Evolutionary conservation across 805 yeast species (phyloP).

Genomic region (Torulaspora quercuum): DNA sequence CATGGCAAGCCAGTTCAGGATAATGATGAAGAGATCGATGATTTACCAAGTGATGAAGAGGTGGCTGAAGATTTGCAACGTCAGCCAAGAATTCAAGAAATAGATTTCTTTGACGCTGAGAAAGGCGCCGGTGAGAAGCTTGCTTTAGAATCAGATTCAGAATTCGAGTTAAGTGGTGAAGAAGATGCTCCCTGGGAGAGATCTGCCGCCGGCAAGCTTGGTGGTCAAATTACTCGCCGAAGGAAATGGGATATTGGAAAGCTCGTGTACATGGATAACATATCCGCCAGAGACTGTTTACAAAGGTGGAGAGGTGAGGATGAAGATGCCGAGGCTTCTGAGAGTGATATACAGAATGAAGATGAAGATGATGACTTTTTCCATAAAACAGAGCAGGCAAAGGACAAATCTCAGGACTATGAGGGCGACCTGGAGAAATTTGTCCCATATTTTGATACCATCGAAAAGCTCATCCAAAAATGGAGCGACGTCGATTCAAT

Average conservation of each 20-base stretch:
- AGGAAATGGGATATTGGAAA: slow-evolving; percentile 77
- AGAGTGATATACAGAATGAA: slow-evolving; percentile 40
- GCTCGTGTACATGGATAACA: slow-evolving; percentile 72
- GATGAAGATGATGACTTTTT: slow-evolving; percentile 52
- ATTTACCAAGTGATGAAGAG: slow-evolving; percentile 43
- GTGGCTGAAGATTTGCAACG: slow-evolving; percentile 42
- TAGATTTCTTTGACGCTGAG: slow-evolving; percentile 43
- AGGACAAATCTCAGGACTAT: slow-evolving; percentile 7
- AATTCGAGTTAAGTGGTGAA: slow-evolving; percentile 42
- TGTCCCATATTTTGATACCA: slow-evolving; percentile 36
- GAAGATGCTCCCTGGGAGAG: slow-evolving; percentile 38
- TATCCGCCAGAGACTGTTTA: slow-evolving; percentile 69
- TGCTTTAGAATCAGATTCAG: slow-evolving; percentile 54
- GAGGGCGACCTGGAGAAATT: slow-evolving; percentile 35
- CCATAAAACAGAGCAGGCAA: slow-evolving; percentile 44
- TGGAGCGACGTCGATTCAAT: slow-evolving; percentile 32
- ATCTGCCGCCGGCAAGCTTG: slow-evolving; percentile 56
- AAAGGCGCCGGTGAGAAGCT: slow-evolving; percentile 37
- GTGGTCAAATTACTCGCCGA: slow-evolving; percentile 45
- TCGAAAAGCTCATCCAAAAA: slow-evolving; percentile 31
- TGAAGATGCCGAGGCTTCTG: slow-evolving; percentile 42
- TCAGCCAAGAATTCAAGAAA: slow-evolving; percentile 46
- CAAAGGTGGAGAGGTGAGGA: slow-evolving; percentile 64
- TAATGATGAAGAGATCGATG: slow-evolving; percentile 46
- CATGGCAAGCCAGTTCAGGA: slow-evolving; percentile 52